phyloP scores from a whole-genome alignment of 2,329 filamentous ascomycete genomes.

The Paecilomyces sp. region DNA sequence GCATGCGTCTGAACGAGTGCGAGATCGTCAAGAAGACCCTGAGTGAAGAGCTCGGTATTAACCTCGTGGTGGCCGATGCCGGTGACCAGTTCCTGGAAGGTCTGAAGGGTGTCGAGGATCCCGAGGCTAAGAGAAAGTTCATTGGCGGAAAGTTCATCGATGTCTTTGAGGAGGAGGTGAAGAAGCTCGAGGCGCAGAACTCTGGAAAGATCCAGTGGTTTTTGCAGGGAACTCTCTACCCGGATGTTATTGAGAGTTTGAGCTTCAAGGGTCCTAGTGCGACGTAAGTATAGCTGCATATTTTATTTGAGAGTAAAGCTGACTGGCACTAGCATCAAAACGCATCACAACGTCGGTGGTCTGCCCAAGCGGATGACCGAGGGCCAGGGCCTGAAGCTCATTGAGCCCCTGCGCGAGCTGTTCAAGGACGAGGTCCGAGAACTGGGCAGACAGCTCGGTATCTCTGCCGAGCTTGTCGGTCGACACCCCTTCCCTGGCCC shows the following conservation, averaged over 20 bases:
- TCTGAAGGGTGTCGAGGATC: constrained; percentile 68
- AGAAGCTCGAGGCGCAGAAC: constrained; percentile 66
- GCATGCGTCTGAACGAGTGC: constrained; percentile 81
- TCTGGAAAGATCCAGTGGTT: constrained; percentile 78
- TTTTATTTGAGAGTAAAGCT: constrained; percentile 8
- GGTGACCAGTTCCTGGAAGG: constrained; percentile 67
- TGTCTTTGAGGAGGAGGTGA: constrained; percentile 74
- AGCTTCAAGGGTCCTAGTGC: constrained; percentile 65
- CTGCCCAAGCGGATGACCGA: constrained; percentile 53
- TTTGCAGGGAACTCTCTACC: constrained; percentile 79
- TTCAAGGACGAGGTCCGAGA: constrained; percentile 78
- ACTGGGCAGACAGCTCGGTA: constrained; percentile 62
- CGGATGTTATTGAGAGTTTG: constrained; percentile 64
- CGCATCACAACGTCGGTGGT: constrained; percentile 61
- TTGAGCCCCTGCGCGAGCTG: constrained; percentile 54
- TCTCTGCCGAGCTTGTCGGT: constrained; percentile 68
- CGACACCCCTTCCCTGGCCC: constrained; percentile 58
- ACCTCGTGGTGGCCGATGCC: constrained; percentile 80
- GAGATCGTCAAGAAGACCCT: constrained; percentile 74
- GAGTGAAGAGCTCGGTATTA: constrained; percentile 73
- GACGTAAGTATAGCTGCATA: constrained; percentile 36
- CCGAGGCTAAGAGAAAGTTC: constrained; percentile 85
- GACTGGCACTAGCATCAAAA: constrained; percentile 49
- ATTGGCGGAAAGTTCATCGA: constrained; percentile 79
- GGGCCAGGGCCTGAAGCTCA: constrained; percentile 13